Percentiles rank a stretch among this genome's conserved stretches.
Conservation (phyloP, 345 rosid species). For the Abelmoschus esculentus region DNA sequence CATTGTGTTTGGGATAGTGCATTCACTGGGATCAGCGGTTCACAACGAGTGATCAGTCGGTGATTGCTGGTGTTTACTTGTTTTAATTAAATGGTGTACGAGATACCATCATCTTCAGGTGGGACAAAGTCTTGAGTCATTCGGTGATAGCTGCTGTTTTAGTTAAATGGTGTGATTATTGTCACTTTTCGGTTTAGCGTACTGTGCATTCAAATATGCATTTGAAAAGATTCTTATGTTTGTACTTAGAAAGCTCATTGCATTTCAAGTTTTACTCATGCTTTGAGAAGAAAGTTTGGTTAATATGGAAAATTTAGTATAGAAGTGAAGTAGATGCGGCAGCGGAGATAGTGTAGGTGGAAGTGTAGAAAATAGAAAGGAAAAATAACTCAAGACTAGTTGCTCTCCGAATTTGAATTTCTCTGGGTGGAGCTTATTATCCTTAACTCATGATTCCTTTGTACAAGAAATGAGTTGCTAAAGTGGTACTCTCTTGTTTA, state of each 20-base stretch:
- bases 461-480: too few species aligned
- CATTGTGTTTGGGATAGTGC: constrained; percentile 9
- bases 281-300: not conserved
- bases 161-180: not conserved
- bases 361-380: not conserved
- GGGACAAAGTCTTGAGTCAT: not conserved
- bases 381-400: too few species aligned
- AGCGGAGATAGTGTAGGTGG: not conserved
- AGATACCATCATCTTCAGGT: not conserved
- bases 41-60: not conserved
- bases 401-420: too few species aligned
- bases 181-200: not conserved
- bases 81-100: not conserved
- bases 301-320: not conserved
- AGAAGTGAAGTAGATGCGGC: not conserved
- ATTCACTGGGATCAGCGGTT: not conserved
- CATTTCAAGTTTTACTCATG: not conserved
- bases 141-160: too few species aligned
- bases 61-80: not conserved
- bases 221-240: not conserved
- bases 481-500: too few species aligned
- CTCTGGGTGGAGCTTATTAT: too few species aligned
- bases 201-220: not conserved
- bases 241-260: not conserved
- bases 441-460: too few species aligned